Evolutionary conservation across 768 basidiomycete genomes (phyloP), one percentile per base, ranked within the genome.

Genomic region (Suillus subalutaceus): DNA sequence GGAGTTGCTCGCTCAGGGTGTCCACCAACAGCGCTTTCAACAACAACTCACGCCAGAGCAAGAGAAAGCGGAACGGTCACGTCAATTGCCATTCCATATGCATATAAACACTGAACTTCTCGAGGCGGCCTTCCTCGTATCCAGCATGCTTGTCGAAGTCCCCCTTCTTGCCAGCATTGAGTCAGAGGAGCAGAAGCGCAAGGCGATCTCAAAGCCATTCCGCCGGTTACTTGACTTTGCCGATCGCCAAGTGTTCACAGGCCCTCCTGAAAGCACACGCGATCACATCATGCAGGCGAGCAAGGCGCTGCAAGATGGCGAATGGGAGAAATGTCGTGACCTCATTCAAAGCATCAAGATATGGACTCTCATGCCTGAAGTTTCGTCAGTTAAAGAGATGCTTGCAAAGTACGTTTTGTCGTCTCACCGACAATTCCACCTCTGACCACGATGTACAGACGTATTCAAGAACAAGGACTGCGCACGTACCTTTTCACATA

Each of bases 271-370:
- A 79, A 98, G 93, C 73, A 99, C 97, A 40, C 84, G 97, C 41
- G 97, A 99, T 73, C 97, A 99, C 75, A 97, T 99, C 78, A 97
- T 99, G 93, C 97, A 99, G 78, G 97, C 97, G 2, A 94, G 92
- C 79, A 98, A 95, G 79, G 96, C 97, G 2, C 79, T 99, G 57
- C 96, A 98, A 79, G 89, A 92, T 68, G 97, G 97, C 20, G 95
- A 99, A 72, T 99, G 97, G 97, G 93, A 97, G 76, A 90, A 91
- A 73, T 97, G 96, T 72, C 87, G 92, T 56, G 96, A 99, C 74
- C 83, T 99, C 63, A 88, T 99, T 63, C 90, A 96, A 75, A 90
- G 91, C 74, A 99, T 99, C 84, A 99, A 97, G 79, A 96, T 99
- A 41, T 99, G 97, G 97, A 90, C 88, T 71, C 79, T 99, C 67